Evolutionary conservation across 768 basidiomycete genomes (phyloP).

Genomic region (Porpolomopsis calyptriformis): DNA sequence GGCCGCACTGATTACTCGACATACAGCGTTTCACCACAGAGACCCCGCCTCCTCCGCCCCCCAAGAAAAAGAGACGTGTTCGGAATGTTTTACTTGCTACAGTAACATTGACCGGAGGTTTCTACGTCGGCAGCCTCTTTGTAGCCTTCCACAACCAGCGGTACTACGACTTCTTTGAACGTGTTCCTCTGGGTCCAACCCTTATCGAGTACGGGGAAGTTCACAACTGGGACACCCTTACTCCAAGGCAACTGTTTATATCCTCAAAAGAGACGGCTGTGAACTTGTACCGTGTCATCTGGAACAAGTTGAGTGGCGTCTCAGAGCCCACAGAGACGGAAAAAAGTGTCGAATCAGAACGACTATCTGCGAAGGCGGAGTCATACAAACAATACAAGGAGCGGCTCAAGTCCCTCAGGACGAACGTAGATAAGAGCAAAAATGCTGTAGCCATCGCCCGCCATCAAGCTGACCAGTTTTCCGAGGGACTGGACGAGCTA

Average conservation of each 20-base stretch:
- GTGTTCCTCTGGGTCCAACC: slow-evolving; percentile 66
- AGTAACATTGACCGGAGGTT: slow-evolving; percentile 54
- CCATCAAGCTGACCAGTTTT: slow-evolving; percentile 39
- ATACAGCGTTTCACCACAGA: slow-evolving; percentile 57
- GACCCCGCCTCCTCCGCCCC: slow-evolving; percentile 25
- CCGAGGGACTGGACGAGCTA: slow-evolving; percentile 57
- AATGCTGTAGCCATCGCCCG: slow-evolving; percentile 34
- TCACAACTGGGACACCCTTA: slow-evolving; percentile 68
- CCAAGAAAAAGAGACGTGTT: slow-evolving; percentile 48
- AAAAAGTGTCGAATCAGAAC: slow-evolving; percentile 15
- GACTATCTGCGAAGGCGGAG: background rate
- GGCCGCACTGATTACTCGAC: slow-evolving; percentile 6
- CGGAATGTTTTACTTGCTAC: slow-evolving; percentile 59
- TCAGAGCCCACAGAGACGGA: slow-evolving; percentile 23
- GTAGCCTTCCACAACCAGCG: slow-evolving; percentile 63
- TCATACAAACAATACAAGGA: slow-evolving; percentile 28
- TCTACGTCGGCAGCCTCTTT: slow-evolving; percentile 77
- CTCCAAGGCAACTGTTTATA: slow-evolving; percentile 47
- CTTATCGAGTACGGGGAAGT: slow-evolving; percentile 77
- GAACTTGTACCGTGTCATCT: slow-evolving; percentile 40
- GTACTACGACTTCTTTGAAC: slow-evolving; percentile 82
- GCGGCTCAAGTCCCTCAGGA: slow-evolving; percentile 40
- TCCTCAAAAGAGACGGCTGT: slow-evolving; percentile 39
- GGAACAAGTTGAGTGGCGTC: slow-evolving; percentile 29
- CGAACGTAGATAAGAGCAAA: slow-evolving; percentile 33